phyloP scores from a whole-genome alignment of 192 early-diverging fungal species.

The Coemansia sp. region DNA sequence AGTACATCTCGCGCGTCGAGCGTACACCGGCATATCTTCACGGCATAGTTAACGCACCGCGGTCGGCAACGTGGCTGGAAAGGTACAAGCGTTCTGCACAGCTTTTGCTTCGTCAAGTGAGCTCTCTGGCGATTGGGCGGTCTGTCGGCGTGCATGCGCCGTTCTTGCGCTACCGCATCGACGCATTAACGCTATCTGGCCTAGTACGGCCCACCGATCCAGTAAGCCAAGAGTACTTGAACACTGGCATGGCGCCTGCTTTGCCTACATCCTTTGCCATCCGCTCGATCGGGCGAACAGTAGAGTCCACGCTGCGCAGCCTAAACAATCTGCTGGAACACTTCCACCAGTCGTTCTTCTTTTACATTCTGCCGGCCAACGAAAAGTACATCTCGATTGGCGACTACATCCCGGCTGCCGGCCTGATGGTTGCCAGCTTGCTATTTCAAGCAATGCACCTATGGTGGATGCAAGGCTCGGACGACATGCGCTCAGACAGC shows the following conservation, averaged over 20 bases:
- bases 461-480: conserved; percentile 50
- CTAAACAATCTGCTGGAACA: conserved; percentile 91
- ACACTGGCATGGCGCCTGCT: background rate
- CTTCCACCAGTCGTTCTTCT: conserved; percentile 95
- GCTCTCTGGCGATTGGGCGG: conserved; percentile 42
- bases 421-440: conserved; percentile 71
- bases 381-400: conserved; percentile 80
- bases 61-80: conserved; percentile 1
- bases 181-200: conserved; percentile 65
- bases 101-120: conserved; percentile 35
- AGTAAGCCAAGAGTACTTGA: background rate
- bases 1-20: conserved; percentile 53
- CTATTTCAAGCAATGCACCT: conserved; percentile 63
- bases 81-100: conserved; percentile 24
- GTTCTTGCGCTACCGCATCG: conserved; percentile 67
- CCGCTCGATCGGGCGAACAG: conserved; percentile 44
- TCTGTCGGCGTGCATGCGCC: conserved; percentile 39
- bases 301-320: conserved; percentile 81
- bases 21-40: conserved; percentile 52
- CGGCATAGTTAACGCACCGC: conserved; percentile 19
- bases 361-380: conserved; percentile 86
- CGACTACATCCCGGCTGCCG: conserved; percentile 82
- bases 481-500: conserved; percentile 26
- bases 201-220: conserved; percentile 29
- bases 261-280: conserved; percentile 7